Percentiles rank a stretch among this genome's conserved stretches.
phyloP scores from a whole-genome alignment of 306 rosid species.

The Mimosa pudica region DNA sequence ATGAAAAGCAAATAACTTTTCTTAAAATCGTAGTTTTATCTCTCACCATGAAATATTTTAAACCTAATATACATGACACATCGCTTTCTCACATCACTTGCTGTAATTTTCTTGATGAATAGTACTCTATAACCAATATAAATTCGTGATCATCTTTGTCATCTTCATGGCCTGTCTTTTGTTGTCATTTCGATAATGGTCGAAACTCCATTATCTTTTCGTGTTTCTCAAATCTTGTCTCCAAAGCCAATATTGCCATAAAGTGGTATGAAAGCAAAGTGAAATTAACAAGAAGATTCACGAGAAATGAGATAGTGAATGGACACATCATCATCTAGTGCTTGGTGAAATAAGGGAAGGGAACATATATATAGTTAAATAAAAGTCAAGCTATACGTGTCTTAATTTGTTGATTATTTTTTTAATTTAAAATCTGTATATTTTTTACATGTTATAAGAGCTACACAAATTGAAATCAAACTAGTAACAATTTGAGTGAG shows the following conservation, averaged over 20 bases:
- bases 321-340: neutral
- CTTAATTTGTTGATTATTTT: neutral
- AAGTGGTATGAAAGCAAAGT: neutral
- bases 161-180: slow-evolving; percentile 26
- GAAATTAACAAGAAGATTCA: neutral
- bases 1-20: slow-evolving; percentile 29
- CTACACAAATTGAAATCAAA: too few species aligned
- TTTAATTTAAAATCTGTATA: too few species aligned
- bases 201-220: slow-evolving; percentile 1
- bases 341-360: neutral
- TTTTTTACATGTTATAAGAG: too few species aligned
- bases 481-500: too few species aligned
- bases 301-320: neutral
- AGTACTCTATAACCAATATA: slow-evolving; percentile 3
- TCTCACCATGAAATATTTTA: slow-evolving; percentile 27
- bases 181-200: slow-evolving; percentile 13
- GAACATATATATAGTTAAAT: neutral
- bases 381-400: neutral
- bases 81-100: slow-evolving; percentile 45
- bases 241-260: neutral
- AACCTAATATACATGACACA: slow-evolving; percentile 28
- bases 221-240: neutral
- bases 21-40: slow-evolving; percentile 21
- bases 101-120: slow-evolving; percentile 25
- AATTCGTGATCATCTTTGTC: slow-evolving; percentile 36